A percentile compares a stretch with the other conserved stretches of the same genome.
These are phyloP conservation scores for Microbotryum lychnidis-dioicae DNA, from an alignment of 1,284 basidiomycete genomes.

Conservation along the genomic window DNA sequence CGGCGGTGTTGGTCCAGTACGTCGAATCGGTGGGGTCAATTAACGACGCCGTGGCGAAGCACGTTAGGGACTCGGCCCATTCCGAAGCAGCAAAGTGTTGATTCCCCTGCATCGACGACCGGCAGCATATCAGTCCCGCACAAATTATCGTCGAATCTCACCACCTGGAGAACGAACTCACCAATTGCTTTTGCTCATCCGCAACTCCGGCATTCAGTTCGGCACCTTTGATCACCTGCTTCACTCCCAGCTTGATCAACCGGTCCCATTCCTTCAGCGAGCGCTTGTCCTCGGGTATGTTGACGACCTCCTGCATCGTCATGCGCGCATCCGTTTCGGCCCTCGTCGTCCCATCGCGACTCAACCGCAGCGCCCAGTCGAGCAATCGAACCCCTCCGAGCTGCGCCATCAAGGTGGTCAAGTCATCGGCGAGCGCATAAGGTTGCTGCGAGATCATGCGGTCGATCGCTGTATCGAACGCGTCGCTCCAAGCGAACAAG, in stretches of 20 bases:
- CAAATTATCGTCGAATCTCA: neutral
- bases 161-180: constrained; percentile 35
- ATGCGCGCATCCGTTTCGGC: constrained; percentile 10
- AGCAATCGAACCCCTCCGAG: constrained; percentile 23
- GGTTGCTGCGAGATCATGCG: constrained; percentile 23
- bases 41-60: constrained; percentile 22
- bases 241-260: constrained; percentile 17
- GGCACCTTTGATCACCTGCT: constrained; percentile 11
- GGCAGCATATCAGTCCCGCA: no score
- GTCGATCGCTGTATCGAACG: constrained; percentile 27
- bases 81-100: constrained; percentile 17
- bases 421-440: constrained; percentile 25
- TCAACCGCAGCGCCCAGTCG: constrained; percentile 25
- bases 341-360: constrained; percentile 8
- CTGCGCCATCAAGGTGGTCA: constrained; percentile 22
- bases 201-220: constrained; percentile 17
- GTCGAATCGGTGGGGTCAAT: constrained; percentile 7
- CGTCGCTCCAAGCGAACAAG: constrained; percentile 25
- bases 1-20: constrained; percentile 24
- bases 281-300: constrained; percentile 2
- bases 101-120: constrained; percentile 12
- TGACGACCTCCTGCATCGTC: constrained; percentile 1
- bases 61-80: constrained; percentile 19
- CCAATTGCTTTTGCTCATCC: constrained; percentile 53
- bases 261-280: constrained; percentile 20